These are phyloP conservation scores for Rhododendron griersonianum DNA, from an alignment of 148 eudicot species.

Conservation along the genomic window DNA sequence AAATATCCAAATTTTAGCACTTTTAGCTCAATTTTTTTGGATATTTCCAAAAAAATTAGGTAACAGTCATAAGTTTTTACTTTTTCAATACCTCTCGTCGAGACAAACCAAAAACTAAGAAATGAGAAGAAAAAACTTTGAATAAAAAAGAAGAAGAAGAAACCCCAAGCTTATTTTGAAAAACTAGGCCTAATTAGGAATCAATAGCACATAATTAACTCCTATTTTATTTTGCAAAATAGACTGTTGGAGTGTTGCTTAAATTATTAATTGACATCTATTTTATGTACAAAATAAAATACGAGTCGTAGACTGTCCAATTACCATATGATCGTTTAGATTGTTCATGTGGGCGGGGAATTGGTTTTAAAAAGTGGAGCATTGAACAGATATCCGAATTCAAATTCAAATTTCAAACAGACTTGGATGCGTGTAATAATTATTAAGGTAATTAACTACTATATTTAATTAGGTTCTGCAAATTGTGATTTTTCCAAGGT, in stretches of 20 bases:
- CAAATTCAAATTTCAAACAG: not conserved
- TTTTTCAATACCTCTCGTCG: not conserved
- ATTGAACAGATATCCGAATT: not conserved
- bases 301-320: too few species aligned
- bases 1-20: not conserved
- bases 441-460: not conserved
- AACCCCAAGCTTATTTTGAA: not conserved
- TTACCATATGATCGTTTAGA: too few species aligned
- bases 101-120: not conserved
- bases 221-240: not conserved
- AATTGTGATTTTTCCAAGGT: not conserved
- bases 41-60: not conserved
- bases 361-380: not conserved
- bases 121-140: not conserved
- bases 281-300: too few species aligned
- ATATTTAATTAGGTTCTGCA: not conserved
- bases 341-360: not conserved
- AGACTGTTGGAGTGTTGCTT: not conserved
- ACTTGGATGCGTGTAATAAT: not conserved
- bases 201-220: not conserved
- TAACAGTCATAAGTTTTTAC: not conserved
- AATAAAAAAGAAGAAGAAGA: too few species aligned
- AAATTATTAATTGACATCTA: too few species aligned
- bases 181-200: not conserved
- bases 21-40: not conserved